Conservation (phyloP, 169 alveolate genomes). For the Cryptosporidium meleagridis region DNA sequence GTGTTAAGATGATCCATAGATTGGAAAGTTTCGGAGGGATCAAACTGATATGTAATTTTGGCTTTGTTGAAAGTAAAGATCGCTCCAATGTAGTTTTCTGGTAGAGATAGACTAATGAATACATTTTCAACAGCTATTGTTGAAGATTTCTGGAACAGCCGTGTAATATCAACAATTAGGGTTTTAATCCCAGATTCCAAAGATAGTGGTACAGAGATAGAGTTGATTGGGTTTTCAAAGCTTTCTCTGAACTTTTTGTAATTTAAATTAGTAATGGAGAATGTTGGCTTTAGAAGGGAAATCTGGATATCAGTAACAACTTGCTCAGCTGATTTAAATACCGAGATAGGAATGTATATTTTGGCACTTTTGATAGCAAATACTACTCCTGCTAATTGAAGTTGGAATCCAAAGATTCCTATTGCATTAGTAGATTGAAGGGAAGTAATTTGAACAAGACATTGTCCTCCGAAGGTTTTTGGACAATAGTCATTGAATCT, state of each 20-base stretch:
- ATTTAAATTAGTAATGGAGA: conserved; percentile 25
- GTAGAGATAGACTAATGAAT: conserved; percentile 11
- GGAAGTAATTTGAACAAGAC: conserved; percentile 62
- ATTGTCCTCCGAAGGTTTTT: conserved; percentile 52
- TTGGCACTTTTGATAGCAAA: conserved; percentile 23
- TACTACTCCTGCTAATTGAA: conserved; percentile 38
- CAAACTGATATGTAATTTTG: conserved; percentile 33
- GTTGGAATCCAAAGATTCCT: conserved; percentile 65
- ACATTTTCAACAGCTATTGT: conserved; percentile 19
- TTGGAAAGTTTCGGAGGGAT: conserved; percentile 45
- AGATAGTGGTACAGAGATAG: conserved; percentile 24
- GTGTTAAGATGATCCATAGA: conserved; percentile 25
- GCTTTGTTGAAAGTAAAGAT: conserved; percentile 55
- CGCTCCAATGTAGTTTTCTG: conserved; percentile 16
- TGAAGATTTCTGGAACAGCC: neutral
- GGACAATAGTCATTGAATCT: conserved; percentile 57
- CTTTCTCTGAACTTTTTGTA: conserved; percentile 5
- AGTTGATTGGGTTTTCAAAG: conserved; percentile 6
- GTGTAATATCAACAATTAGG: conserved; percentile 46
- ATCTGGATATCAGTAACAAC: neutral
- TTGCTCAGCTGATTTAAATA: neutral
- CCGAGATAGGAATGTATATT: conserved; percentile 22
- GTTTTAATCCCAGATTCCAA: conserved; percentile 35
- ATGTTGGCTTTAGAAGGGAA: conserved; percentile 30
- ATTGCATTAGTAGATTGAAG: conserved; percentile 50